A percentile compares a stretch with the other conserved stretches of the same genome.
Conservation (phyloP, 2,329 filamentous ascomycete species). For the Neonectria ditissima region DNA sequence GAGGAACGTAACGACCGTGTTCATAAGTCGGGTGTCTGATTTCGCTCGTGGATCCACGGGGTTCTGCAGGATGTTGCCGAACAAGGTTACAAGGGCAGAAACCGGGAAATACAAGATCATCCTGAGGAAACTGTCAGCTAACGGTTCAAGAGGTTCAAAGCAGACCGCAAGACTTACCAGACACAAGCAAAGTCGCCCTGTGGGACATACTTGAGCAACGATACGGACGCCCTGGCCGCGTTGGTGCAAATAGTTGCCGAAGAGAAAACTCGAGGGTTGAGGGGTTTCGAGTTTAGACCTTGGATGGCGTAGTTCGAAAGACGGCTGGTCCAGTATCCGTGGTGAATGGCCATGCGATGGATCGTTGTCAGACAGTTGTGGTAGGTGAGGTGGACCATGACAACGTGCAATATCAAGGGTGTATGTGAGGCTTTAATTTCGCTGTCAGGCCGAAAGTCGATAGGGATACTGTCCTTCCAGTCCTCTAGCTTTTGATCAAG, state of each 20-base stretch:
- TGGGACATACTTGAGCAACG: constrained; percentile 94
- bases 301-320: constrained; percentile 96
- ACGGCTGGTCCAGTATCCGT: constrained; percentile 97
- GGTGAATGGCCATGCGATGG: constrained; percentile 97
- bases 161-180: constrained; percentile 72
- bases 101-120: constrained; percentile 97
- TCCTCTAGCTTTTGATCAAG: constrained; percentile 89
- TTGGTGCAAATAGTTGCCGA: constrained; percentile 93
- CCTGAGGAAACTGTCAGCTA: constrained; percentile 59
- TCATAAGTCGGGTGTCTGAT: constrained; percentile 92
- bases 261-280: constrained; percentile 95
- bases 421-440: constrained; percentile 95
- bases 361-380: constrained; percentile 99
- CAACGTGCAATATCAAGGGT: constrained; percentile 92
- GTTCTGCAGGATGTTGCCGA: constrained; percentile 96
- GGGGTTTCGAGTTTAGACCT: constrained; percentile 86
- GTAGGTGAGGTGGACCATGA: constrained; percentile 95
- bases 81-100: constrained; percentile 92
- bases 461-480: constrained; percentile 95
- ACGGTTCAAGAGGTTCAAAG: not conserved
- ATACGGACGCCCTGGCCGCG: constrained; percentile 91
- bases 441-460: constrained; percentile 96
- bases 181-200: constrained; percentile 95
- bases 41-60: constrained; percentile 89
- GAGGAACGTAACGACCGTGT: constrained; percentile 90